These are phyloP conservation scores for Populus tomentosa DNA, from an alignment of 441 rosid genomes.

Conservation along the genomic window DNA sequence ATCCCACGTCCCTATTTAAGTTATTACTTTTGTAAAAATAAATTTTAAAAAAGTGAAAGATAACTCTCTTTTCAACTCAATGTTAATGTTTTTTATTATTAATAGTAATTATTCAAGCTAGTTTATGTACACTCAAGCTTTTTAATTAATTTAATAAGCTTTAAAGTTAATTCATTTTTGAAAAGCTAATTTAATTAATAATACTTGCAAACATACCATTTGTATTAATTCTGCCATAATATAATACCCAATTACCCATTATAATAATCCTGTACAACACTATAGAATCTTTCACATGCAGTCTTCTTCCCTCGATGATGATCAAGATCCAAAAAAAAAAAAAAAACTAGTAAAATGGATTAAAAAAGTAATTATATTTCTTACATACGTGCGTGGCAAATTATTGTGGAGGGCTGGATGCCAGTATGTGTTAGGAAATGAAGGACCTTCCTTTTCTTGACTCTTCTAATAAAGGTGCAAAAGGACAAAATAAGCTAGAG, in stretches of 20 bases:
- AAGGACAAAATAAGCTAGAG: not conserved
- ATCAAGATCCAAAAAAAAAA: not conserved
- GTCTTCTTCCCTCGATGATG: not conserved
- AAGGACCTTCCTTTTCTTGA: not conserved
- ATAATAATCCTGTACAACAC: too few relatives aligned
- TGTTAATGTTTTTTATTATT: too few relatives aligned
- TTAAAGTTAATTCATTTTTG: not conserved
- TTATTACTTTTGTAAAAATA: too few relatives aligned
- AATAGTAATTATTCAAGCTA: too few relatives aligned
- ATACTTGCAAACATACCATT: not conserved
- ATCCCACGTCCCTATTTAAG: not conserved
- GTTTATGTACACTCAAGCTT: too few relatives aligned
- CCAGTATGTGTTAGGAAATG: not conserved
- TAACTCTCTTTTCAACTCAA: not conserved
- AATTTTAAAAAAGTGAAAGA: not conserved
- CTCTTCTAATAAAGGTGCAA: not conserved
- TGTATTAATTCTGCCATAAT: not conserved
- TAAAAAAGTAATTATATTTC: not conserved
- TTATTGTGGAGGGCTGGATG: not conserved
- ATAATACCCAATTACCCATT: not conserved
- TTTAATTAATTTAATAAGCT: too few relatives aligned
- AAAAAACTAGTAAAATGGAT: not conserved
- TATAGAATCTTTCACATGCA: not conserved
- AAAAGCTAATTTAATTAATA: not conserved
- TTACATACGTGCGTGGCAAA: not conserved